A percentile compares a stretch with the other conserved stretches of the same genome.
phyloP scores from a whole-genome alignment of 2,329 filamentous ascomycete genomes.

The Gnomoniopsis sp. region DNA sequence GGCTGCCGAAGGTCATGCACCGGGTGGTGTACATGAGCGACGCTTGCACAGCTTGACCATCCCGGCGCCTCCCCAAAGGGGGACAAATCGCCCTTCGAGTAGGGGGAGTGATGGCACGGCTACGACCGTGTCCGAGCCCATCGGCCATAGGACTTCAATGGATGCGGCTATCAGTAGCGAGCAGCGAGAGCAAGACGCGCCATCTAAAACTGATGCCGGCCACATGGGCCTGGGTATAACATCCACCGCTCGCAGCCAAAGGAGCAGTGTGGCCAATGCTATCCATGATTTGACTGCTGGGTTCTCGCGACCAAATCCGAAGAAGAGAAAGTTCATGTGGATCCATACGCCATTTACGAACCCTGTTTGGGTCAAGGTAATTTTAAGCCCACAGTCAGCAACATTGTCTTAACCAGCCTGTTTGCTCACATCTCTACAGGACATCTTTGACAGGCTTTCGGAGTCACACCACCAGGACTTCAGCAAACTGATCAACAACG shows the following conservation, averaged over 20 bases:
- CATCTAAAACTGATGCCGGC: neutral
- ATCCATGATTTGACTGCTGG: conserved; percentile 33
- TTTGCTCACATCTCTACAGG: conserved; percentile 21
- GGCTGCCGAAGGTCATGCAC: conserved; percentile 15
- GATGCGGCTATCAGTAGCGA: neutral
- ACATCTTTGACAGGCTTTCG: conserved; percentile 39
- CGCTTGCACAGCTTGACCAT: conserved; percentile 31
- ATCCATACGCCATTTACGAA: conserved; percentile 57
- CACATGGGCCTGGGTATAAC: neutral
- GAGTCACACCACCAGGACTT: conserved; percentile 38
- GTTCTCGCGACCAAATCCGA: conserved; percentile 36
- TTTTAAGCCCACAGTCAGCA: conserved; percentile 12
- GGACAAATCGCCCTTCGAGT: conserved; percentile 27
- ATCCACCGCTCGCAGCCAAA: conserved; percentile 6
- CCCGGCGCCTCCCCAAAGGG: conserved; percentile 27
- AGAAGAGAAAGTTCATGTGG: conserved; percentile 52
- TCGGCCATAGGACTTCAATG: conserved; percentile 23
- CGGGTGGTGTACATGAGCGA: neutral
- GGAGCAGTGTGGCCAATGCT: conserved; percentile 17
- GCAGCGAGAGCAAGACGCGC: neutral
- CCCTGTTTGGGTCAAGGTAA: conserved; percentile 55
- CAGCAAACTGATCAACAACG: conserved; percentile 36
- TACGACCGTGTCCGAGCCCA: conserved; percentile 31
- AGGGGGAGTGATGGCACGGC: conserved; percentile 28
- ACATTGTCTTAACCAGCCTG: conserved; percentile 14